Evolutionary conservation across 2,329 filamentous ascomycete species (phyloP), one percentile per base, ranked within the genome.

Genomic region (Talaromyces albobiverticillius): DNA sequence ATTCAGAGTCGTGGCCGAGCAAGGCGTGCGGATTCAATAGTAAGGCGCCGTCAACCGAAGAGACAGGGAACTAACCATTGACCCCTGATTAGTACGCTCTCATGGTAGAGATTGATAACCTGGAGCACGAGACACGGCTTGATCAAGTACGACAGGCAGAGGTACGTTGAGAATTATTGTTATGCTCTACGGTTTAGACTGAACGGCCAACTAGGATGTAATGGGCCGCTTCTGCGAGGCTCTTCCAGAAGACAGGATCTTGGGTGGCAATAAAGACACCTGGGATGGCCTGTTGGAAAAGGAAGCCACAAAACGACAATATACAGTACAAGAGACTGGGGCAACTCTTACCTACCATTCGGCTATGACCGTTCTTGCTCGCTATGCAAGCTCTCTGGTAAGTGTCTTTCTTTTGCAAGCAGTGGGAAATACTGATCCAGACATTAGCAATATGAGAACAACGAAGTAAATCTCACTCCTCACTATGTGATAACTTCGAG

Each of bases 1-100:
- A 86, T 97, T 18, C 94, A 99, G 69, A 96, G 92, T 13, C 83
- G 90, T 58, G 94, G 94, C 0, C 83, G 94, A 51, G 94, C 94
- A 11, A 82, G 94, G 36, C 88, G 90, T 63, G 70, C 74, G 0
- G 81, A 87, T 52, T 97, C 94, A 0, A 85, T 82, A 45, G 73
- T 72, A 63, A 55, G 61, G 25, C 31, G 32, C n/a, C 13, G 32
- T 47, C 29, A 3, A 8, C 13, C 14, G 8, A 36, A 18, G 9
- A 40, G 16, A 23, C 29, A 20, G 25, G 11, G 11, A 23, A 31
- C 25, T 38, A 13, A 40, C 16, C 29, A 20, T 23, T 48, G n/a
- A 38, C 11, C 9, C 11, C 20, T 4, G 6, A 22, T 38, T 23
- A 74, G 59, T 96, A 93, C 68, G 81, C 92, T 31, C 89, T 89